Conservation (phyloP, 2,329 filamentous ascomycete genomes). For the Neofusicoccum laricinum region DNA sequence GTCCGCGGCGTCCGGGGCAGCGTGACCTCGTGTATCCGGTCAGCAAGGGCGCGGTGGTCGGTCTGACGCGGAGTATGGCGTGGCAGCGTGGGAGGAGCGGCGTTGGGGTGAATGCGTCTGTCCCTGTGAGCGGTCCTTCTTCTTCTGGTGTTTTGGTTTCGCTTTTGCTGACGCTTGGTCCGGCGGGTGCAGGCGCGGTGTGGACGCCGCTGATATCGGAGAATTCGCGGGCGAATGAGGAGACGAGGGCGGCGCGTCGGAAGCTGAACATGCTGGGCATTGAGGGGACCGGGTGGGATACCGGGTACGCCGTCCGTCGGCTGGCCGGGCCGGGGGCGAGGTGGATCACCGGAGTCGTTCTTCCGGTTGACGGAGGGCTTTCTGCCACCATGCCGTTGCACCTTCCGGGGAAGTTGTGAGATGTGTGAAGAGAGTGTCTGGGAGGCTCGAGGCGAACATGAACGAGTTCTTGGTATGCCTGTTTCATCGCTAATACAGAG, state of each 20-base stretch:
- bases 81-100: constrained; percentile 54
- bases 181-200: constrained; percentile 38
- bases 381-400: not conserved
- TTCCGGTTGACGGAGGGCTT: not conserved
- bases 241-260: constrained; percentile 48
- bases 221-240: constrained; percentile 46
- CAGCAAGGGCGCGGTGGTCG: constrained; percentile 53
- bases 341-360: constrained; percentile 47
- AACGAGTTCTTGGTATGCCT: too few species aligned
- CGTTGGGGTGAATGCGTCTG: constrained; percentile 53
- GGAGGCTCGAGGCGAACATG: too few species aligned
- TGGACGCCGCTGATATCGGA: constrained; percentile 57
- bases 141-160: too few species aligned
- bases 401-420: not conserved
- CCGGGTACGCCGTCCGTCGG: constrained; percentile 50
- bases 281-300: constrained; percentile 56
- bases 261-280: constrained; percentile 52
- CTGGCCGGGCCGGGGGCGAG: constrained; percentile 52
- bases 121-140: too few species aligned
- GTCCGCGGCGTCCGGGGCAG: constrained; percentile 45
- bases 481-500: too few species aligned
- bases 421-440: not conserved
- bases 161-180: too few species aligned
- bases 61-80: constrained; percentile 57
- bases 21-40: constrained; percentile 56